phyloP scores from a whole-genome alignment of 495 filamentous ascomycete genomes.

The Thozetella sp. region DNA sequence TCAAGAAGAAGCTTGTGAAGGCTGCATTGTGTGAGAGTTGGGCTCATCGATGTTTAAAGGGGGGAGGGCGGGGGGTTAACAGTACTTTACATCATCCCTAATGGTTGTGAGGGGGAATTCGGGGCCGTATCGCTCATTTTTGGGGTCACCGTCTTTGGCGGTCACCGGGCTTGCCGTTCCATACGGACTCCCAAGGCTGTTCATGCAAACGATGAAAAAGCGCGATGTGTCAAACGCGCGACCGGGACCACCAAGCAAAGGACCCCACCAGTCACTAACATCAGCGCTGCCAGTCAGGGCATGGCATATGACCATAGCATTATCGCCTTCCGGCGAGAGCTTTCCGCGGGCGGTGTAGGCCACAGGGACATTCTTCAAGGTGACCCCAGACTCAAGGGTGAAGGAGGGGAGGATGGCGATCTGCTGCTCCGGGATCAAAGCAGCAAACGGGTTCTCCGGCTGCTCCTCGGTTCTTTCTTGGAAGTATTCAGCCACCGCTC shows the following conservation, averaged over 20 bases:
- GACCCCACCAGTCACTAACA: conserved; percentile 98
- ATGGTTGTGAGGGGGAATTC: conserved; percentile 97
- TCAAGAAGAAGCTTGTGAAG: conserved; percentile 92
- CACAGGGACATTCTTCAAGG: conserved; percentile 83
- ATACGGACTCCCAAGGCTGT: conserved; percentile 95
- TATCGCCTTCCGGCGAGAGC: conserved; percentile 75
- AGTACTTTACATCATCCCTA: conserved; percentile 91
- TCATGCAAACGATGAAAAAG: conserved; percentile 95
- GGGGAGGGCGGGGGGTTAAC: neutral
- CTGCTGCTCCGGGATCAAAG: conserved; percentile 82
- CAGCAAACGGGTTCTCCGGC: conserved; percentile 89
- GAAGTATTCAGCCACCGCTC: conserved; percentile 55
- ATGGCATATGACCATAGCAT: conserved; percentile 97
- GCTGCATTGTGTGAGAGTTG: conserved; percentile 39
- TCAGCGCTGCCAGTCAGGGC: conserved; percentile 95
- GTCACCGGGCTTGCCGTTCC: conserved; percentile 96
- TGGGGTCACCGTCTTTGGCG: conserved; percentile 74
- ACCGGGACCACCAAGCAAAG: conserved; percentile 84
- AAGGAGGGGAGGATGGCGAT: conserved; percentile 86
- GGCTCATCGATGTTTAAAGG: neutral
- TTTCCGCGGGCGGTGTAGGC: conserved; percentile 88
- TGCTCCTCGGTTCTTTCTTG: conserved; percentile 64
- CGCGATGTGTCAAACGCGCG: conserved; percentile 89
- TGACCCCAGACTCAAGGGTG: conserved; percentile 91
- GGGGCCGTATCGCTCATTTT: conserved; percentile 82